A percentile compares a stretch with the other conserved stretches of the same genome.
phyloP scores from a whole-genome alignment of 805 yeast genomes.

The Kuraishia molischiana region DNA sequence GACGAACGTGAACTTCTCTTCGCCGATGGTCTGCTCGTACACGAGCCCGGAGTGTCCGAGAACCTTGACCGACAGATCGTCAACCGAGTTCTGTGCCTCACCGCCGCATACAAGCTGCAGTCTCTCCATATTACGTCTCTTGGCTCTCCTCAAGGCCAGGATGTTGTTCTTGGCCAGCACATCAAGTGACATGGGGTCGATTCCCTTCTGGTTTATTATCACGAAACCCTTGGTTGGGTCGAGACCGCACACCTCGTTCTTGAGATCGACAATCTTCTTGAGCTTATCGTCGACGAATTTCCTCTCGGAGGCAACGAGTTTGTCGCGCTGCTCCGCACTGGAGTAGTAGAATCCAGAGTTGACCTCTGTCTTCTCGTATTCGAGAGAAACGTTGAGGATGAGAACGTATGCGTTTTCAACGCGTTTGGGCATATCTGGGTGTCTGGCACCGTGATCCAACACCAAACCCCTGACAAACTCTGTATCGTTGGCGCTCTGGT shows the following conservation, averaged over 20 bases:
- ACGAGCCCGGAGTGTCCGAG: constrained; percentile 88
- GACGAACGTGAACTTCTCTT: constrained; percentile 93
- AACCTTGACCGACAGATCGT: constrained; percentile 70
- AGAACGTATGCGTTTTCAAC: constrained; percentile 77
- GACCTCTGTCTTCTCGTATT: constrained; percentile 96
- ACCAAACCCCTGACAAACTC: constrained; percentile 81
- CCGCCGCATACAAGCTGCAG: constrained; percentile 95
- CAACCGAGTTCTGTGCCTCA: constrained; percentile 95
- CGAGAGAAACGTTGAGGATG: constrained; percentile 87
- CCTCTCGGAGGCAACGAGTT: constrained; percentile 87
- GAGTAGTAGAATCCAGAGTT: constrained; percentile 94
- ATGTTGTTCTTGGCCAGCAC: constrained; percentile 88
- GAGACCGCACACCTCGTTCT: constrained; percentile 81
- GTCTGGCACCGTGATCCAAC: constrained; percentile 96
- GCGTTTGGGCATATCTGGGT: constrained; percentile 95
- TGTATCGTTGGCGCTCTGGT: constrained; percentile 77
- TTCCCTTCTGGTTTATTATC: constrained; percentile 95
- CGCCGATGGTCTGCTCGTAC: constrained; percentile 89
- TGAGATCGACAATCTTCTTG: constrained; percentile 82
- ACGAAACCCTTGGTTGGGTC: constrained; percentile 75
- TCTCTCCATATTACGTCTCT: constrained; percentile 98
- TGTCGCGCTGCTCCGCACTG: constrained; percentile 91
- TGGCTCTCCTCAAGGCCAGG: constrained; percentile 93
- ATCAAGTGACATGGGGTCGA: constrained; percentile 96
- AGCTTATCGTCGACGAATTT: constrained; percentile 91